phyloP scores from a whole-genome alignment of 2,329 filamentous ascomycete genomes.

The Exophiala xenobiotica region DNA sequence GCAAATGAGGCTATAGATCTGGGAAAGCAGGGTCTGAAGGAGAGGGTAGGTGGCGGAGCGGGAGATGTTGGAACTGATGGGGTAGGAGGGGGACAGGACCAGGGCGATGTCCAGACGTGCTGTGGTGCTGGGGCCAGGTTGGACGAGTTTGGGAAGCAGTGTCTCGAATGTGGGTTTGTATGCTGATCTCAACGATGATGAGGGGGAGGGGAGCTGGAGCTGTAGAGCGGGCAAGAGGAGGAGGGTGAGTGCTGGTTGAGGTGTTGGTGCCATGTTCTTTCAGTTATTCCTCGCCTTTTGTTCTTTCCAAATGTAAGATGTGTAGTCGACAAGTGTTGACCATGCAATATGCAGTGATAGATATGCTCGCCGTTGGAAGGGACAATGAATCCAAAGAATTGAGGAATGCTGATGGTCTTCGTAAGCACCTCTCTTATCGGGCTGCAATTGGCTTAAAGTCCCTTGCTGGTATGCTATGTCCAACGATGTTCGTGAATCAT shows the following conservation, averaged over 20 bases:
- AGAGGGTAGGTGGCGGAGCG: slow-evolving; percentile 21
- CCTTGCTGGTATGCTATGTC: too few species aligned
- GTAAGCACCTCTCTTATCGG: background rate
- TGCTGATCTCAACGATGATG: slow-evolving; percentile 19
- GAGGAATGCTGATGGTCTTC: background rate
- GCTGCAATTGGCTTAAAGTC: too few species aligned
- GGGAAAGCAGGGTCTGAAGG: slow-evolving; percentile 68
- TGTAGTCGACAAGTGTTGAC: background rate
- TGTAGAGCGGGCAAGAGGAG: slow-evolving; percentile 24
- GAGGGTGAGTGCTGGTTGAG: slow-evolving; percentile 10
- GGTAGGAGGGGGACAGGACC: slow-evolving; percentile 19
- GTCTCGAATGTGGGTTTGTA: slow-evolving; percentile 25
- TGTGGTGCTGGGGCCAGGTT: slow-evolving; percentile 5
- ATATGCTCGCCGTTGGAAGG: too few species aligned
- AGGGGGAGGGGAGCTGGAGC: slow-evolving; percentile 6
- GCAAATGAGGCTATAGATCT: slow-evolving; percentile 75
- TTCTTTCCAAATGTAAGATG: too few species aligned
- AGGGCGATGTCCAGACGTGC: slow-evolving; percentile 23
- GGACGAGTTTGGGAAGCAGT: slow-evolving; percentile 23
- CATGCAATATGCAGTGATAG: too few species aligned
- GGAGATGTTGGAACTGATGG: slow-evolving; percentile 7
- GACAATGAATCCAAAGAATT: too few species aligned
- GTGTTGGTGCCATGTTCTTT: slow-evolving; percentile 10
- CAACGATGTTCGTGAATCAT: background rate
- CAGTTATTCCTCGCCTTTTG: background rate